Evolutionary conservation across 225 moss, liverwort and hornwort genomes (phyloP).

Genomic region (Pleurozium schreberi): DNA sequence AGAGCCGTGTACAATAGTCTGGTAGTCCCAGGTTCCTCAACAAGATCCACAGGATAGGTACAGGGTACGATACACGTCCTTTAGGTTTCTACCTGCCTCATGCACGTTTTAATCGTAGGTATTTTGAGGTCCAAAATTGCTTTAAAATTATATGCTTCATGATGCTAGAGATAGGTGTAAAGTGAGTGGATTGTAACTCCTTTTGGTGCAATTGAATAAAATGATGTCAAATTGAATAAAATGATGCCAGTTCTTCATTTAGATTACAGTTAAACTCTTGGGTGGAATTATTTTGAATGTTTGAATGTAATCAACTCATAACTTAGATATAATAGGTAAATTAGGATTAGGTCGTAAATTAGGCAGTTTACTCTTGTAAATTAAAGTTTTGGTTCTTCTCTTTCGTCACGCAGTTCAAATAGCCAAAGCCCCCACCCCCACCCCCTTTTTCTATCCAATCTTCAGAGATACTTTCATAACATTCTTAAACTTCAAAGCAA

Average conservation of each 20-base stretch:
- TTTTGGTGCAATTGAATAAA: not conserved
- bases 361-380: not conserved
- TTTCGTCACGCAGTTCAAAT: not conserved
- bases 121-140: not conserved
- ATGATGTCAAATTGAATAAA: too few species aligned
- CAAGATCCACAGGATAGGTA: not conserved
- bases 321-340: too few species aligned
- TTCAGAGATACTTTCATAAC: accelerated
- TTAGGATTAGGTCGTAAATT: too few species aligned
- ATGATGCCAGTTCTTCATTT: not conserved
- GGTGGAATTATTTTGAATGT: not conserved
- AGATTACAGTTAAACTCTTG: too few species aligned
- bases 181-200: not conserved
- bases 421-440: too few species aligned
- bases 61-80: not conserved
- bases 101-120: too few species aligned
- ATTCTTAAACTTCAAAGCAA: too few species aligned
- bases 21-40: not conserved
- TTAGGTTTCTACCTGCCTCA: too few species aligned
- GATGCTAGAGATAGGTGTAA: not conserved
- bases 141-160: not conserved
- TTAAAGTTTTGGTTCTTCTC: not conserved
- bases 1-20: not conserved
- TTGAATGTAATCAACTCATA: not conserved
- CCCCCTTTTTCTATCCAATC: too few species aligned